Percentiles rank a stretch among this genome's conserved stretches.
Evolutionary conservation across 345 rosid genomes (phyloP).

Genomic region (Aurinia saxatilis): DNA sequence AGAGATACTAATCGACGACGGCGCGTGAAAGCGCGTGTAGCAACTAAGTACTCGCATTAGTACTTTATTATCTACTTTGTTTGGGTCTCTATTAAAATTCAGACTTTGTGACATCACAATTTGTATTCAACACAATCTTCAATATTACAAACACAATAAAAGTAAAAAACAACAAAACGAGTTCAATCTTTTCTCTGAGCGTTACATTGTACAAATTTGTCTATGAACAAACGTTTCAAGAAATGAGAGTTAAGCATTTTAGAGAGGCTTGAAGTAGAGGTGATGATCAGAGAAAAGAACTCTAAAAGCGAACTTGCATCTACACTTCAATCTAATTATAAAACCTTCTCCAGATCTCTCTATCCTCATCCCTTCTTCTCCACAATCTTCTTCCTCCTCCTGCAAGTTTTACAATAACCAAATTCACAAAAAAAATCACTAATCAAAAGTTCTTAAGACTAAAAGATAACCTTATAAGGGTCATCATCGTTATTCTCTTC

Average conservation of each 20-base stretch:
- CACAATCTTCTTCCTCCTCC: slow-evolving; percentile 15
- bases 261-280: slow-evolving; percentile 28
- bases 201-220: neutral
- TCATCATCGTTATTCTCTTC: slow-evolving; percentile 10
- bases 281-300: slow-evolving; percentile 23
- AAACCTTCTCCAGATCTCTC: slow-evolving; percentile 32
- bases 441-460: neutral
- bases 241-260: neutral
- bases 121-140: slow-evolving; percentile 3
- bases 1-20: slow-evolving; percentile 1
- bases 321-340: slow-evolving; percentile 27
- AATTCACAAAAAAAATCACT: neutral
- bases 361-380: slow-evolving; percentile 34
- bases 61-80: no score
- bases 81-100: neutral
- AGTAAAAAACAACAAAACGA: neutral
- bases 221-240: neutral
- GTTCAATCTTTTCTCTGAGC: neutral
- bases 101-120: no score
- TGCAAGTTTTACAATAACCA: neutral
- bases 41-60: neutral
- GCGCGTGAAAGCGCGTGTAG: slow-evolving; percentile 21
- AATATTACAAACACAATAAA: neutral
- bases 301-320: slow-evolving; percentile 23
- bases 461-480: slow-evolving; percentile 4